A percentile compares a stretch with the other conserved stretches of the same genome.
Evolutionary conservation across 2,329 filamentous ascomycete species (phyloP).

Genomic region (Fonsecaea pugnacius): DNA sequence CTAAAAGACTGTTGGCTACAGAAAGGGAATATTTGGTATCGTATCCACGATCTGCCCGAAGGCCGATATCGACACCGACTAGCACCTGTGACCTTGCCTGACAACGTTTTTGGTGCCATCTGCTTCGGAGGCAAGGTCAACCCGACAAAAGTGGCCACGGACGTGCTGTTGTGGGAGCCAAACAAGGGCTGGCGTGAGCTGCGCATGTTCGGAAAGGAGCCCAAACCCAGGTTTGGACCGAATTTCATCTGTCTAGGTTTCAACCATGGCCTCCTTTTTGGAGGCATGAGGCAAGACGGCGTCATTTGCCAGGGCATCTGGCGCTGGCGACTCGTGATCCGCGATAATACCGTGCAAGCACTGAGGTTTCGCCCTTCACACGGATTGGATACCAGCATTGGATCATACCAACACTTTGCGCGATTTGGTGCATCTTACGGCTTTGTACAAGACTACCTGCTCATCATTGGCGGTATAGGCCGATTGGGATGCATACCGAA

Average conservation of each 20-base stretch:
- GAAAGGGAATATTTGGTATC: constrained; percentile 65
- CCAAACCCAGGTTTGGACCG: constrained; percentile 61
- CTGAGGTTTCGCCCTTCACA: constrained; percentile 33
- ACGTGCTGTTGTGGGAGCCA: constrained; percentile 61
- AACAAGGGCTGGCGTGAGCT: constrained; percentile 57
- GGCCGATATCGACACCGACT: constrained; percentile 76
- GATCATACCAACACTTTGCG: constrained; percentile 41
- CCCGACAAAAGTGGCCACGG: constrained; percentile 52
- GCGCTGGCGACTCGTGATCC: constrained; percentile 62
- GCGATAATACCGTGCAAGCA: constrained; percentile 43
- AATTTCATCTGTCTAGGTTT: constrained; percentile 48
- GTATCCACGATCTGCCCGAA: constrained; percentile 65
- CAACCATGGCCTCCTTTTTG: constrained; percentile 67
- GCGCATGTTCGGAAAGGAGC: constrained; percentile 42
- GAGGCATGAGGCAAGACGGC: constrained; percentile 71
- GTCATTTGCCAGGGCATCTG: constrained; percentile 67
- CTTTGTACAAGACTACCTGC: constrained; percentile 50
- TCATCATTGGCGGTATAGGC: constrained; percentile 60
- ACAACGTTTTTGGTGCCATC: constrained; percentile 54
- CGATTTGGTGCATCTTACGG: constrained; percentile 60
- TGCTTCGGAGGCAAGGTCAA: constrained; percentile 67
- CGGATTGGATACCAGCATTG: constrained; percentile 35
- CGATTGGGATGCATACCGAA: constrained; percentile 44
- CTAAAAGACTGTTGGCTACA: constrained; percentile 77
- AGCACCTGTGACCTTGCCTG: constrained; percentile 48